Evolutionary conservation across 2,329 filamentous ascomycete species (phyloP).

Genomic region (Esteya vermicola): DNA sequence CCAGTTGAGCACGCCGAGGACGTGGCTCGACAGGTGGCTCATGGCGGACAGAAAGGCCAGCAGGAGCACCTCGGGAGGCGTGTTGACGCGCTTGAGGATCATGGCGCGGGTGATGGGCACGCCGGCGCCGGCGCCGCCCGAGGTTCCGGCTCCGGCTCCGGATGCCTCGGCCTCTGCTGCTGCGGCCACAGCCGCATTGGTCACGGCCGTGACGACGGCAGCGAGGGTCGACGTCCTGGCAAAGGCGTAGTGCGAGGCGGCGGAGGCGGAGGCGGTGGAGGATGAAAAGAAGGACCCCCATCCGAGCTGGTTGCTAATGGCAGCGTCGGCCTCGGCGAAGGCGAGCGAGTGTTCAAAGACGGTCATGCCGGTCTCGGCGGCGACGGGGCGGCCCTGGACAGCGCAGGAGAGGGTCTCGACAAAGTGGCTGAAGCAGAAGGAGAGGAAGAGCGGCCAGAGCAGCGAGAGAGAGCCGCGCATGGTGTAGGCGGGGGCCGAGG

Average conservation of each 20-base stretch:
- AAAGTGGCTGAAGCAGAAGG: conserved; percentile 64
- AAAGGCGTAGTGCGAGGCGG: no score
- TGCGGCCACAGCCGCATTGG: no score
- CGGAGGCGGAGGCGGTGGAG: conserved; percentile 15
- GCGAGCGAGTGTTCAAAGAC: conserved; percentile 92
- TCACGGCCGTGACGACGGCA: conserved; percentile 10
- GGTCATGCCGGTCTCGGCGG: conserved; percentile 88
- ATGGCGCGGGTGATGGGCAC: conserved; percentile 45
- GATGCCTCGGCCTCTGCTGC: no score
- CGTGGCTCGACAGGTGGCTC: conserved; percentile 75
- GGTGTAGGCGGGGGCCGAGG: conserved; percentile 34
- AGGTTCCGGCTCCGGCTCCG: conserved; percentile 4
- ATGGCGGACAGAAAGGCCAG: conserved; percentile 79
- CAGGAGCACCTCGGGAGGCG: conserved; percentile 74
- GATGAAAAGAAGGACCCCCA: conserved; percentile 46
- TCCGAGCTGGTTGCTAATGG: conserved; percentile 66
- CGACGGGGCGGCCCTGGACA: conserved; percentile 65
- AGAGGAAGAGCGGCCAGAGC: conserved; percentile 62
- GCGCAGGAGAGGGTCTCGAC: conserved; percentile 80
- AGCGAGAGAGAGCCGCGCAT: conserved; percentile 65
- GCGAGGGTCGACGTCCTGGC: conserved; percentile 25
- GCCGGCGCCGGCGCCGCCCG: conserved; percentile 16
- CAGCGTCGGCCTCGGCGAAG: conserved; percentile 88
- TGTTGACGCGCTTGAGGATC: conserved; percentile 70
- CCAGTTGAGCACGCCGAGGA: conserved; percentile 65